Conservation (phyloP, 768 basidiomycete genomes). For the Kwoniella newhampshirensis region DNA sequence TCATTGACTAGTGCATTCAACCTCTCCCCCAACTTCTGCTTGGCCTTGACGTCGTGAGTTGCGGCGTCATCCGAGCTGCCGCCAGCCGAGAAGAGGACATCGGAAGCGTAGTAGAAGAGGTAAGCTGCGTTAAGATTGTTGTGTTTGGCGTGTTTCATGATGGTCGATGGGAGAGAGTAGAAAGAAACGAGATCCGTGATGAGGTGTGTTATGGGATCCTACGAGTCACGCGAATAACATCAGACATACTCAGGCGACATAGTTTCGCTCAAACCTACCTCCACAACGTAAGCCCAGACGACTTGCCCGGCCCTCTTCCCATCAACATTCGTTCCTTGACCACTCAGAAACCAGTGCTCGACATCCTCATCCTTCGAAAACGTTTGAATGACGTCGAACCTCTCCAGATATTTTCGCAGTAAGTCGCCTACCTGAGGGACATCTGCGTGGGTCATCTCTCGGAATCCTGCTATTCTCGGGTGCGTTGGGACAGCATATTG, state of each 20-base stretch:
- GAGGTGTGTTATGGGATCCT: constrained; percentile 77
- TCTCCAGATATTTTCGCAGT: constrained; percentile 72
- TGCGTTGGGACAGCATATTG: constrained; percentile 65
- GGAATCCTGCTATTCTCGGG: constrained; percentile 60
- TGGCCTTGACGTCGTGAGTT: constrained; percentile 57
- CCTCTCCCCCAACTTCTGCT: constrained; percentile 65
- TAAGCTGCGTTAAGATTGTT: constrained; percentile 85
- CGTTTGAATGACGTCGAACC: constrained; percentile 79
- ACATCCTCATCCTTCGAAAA: constrained; percentile 71
- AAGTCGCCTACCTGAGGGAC: constrained; percentile 69
- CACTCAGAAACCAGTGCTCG: constrained; percentile 83
- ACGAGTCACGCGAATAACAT: not conserved
- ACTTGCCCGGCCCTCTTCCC: constrained; percentile 74
- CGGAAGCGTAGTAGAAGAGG: constrained; percentile 90
- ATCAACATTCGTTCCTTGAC: constrained; percentile 62
- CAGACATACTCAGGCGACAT: too few species aligned
- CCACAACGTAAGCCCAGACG: constrained; percentile 93
- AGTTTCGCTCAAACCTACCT: constrained; percentile 61
- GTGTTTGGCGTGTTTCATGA: constrained; percentile 74
- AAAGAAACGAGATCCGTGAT: constrained; percentile 97
- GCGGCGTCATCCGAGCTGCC: constrained; percentile 57
- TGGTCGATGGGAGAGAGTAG: constrained; percentile 91
- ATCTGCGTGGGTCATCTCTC: constrained; percentile 85
- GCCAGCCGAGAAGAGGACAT: constrained; percentile 61
- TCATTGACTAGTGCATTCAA: constrained; percentile 73